Percentiles rank a stretch among this genome's conserved stretches.
These are phyloP conservation scores for Cercospora sp. DNA, from an alignment of 2,329 filamentous ascomycete genomes.

Conservation along the genomic window DNA sequence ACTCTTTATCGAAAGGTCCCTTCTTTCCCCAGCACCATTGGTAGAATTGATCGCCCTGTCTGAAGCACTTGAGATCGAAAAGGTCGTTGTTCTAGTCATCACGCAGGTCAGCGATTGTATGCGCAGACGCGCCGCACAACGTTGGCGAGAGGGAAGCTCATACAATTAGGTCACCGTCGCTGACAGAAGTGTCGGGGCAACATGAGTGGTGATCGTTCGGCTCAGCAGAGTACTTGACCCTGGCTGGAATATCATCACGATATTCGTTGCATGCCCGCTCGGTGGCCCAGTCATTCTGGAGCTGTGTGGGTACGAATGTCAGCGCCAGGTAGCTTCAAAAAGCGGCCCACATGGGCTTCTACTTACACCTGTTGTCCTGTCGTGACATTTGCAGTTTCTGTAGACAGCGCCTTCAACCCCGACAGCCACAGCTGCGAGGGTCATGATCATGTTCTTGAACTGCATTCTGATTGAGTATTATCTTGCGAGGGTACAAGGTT, in stretches of 20 bases:
- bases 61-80: neutral
- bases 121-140: neutral
- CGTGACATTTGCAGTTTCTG: neutral
- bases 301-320: neutral
- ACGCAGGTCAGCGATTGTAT: neutral
- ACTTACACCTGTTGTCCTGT: neutral
- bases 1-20: neutral
- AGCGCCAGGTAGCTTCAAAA: neutral
- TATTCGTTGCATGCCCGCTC: slow-evolving; percentile 1
- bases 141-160: neutral
- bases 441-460: slow-evolving; percentile 4
- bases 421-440: neutral
- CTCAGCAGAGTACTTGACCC: neutral
- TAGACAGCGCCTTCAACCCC: neutral
- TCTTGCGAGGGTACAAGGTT: neutral
- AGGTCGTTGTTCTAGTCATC: neutral
- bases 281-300: neutral
- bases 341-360: neutral
- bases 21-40: neutral
- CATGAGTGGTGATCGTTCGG: neutral
- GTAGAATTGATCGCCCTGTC: neutral
- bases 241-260: neutral
- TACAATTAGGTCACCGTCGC: neutral
- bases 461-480: neutral
- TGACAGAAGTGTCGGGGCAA: neutral